phyloP scores from a whole-genome alignment of 345 rosid genomes.

The Fremontodendron californicum region DNA sequence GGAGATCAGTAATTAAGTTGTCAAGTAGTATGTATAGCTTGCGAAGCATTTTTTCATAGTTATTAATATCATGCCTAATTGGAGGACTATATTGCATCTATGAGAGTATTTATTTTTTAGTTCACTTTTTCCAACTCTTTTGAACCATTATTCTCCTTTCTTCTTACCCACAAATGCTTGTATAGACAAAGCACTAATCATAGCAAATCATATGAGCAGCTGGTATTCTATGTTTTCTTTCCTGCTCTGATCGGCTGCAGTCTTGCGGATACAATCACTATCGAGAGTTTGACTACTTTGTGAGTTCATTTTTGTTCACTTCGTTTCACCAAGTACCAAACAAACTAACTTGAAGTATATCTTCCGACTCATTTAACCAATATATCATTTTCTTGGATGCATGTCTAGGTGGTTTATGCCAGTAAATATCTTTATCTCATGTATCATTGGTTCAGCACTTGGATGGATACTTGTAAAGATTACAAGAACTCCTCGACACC shows the following conservation, averaged over 20 bases:
- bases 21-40: background rate
- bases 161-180: background rate
- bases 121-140: background rate
- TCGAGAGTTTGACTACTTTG: slow-evolving; percentile 23
- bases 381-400: background rate
- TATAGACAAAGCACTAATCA: background rate
- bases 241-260: slow-evolving; percentile 29
- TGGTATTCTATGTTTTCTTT: slow-evolving; percentile 31
- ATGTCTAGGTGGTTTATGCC: slow-evolving; percentile 56
- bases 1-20: background rate
- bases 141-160: background rate
- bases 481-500: slow-evolving; percentile 33
- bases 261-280: slow-evolving; percentile 26
- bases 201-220: slow-evolving; percentile 14
- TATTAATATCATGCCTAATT: background rate
- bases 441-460: slow-evolving; percentile 31
- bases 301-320: slow-evolving; percentile 20
- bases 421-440: slow-evolving; percentile 32
- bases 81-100: background rate
- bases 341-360: background rate
- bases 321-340: background rate
- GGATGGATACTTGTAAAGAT: slow-evolving; percentile 40
- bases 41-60: background rate
- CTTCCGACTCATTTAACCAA: background rate
- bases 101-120: background rate